Conservation (phyloP, 2,329 filamentous ascomycete species). For the Samsoniella hepiali region DNA sequence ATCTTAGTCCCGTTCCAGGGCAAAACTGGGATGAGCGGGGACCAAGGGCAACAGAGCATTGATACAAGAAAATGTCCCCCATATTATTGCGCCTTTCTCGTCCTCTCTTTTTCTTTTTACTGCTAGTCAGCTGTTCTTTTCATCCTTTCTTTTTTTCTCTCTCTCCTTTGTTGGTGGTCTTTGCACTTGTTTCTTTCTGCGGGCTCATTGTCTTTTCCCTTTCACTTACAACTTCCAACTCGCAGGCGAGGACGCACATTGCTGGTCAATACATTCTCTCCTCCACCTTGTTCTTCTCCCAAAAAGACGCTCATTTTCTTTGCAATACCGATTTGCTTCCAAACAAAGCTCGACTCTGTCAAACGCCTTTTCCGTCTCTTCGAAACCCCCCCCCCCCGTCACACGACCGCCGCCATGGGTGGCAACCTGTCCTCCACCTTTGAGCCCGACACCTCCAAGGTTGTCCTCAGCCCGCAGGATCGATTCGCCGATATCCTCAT, state of each 20-base stretch:
- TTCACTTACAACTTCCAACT: background rate
- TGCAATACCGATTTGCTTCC: background rate
- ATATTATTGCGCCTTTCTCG: background rate
- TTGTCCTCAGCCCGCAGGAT: conserved; percentile 33
- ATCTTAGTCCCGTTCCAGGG: conserved; percentile 13
- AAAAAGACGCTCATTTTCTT: background rate
- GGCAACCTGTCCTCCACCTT: conserved; percentile 39
- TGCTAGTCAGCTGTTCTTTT: background rate
- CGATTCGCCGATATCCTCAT: conserved; percentile 31
- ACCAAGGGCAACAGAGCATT: background rate
- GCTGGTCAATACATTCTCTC: conserved; percentile 16
- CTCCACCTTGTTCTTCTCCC: background rate
- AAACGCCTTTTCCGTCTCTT: background rate
- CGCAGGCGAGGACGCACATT: conserved; percentile 18
- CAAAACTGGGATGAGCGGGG: conserved; percentile 8
- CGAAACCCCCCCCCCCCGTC: background rate
- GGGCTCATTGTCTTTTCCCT: background rate
- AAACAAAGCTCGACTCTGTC: background rate
- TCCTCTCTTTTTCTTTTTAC: background rate
- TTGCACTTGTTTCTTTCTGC: background rate
- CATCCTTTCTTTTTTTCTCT: background rate
- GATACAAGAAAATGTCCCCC: background rate
- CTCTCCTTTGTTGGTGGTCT: conserved; percentile 5
- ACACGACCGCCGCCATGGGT: conserved; percentile 33
- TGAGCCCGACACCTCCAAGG: conserved; percentile 37